A percentile compares a stretch with the other conserved stretches of the same genome.
These are phyloP conservation scores for Camelina hispida DNA, from an alignment of 345 rosid genomes.

Conservation along the genomic window DNA sequence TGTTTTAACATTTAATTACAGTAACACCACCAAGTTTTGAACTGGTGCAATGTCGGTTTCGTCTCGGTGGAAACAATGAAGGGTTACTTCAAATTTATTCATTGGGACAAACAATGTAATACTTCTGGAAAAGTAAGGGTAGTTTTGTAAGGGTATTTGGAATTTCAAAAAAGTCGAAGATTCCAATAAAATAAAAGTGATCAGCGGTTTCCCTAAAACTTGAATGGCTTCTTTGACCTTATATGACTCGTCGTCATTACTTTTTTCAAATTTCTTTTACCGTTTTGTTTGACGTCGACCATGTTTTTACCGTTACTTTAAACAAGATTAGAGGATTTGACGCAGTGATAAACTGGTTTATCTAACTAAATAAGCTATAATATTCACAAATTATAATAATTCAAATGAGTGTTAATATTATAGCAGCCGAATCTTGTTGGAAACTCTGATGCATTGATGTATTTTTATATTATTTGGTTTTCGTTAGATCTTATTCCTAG, in stretches of 20 bases:
- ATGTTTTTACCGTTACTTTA: not conserved
- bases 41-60: constrained; percentile 5
- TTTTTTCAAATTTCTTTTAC: not conserved
- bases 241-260: constrained; percentile 11
- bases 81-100: not conserved
- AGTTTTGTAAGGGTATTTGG: not conserved
- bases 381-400: not conserved
- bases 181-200: constrained; percentile 6
- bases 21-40: constrained; percentile 21
- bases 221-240: constrained; percentile 40
- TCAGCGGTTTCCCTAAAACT: constrained; percentile 19
- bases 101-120: not conserved
- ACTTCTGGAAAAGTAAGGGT: constrained; percentile 7
- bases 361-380: not conserved
- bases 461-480: no score
- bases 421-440: not conserved
- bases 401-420: not conserved
- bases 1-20: constrained; percentile 13
- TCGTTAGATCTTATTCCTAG: no score
- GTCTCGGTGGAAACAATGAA: not conserved
- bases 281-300: not conserved
- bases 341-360: constrained; percentile 2
- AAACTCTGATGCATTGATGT: not conserved
- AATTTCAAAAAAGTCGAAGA: constrained; percentile 39
- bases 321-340: constrained; percentile 17